These are phyloP conservation scores for Apiospora kogelbergensis DNA, from an alignment of 2,329 filamentous ascomycete species.

Conservation along the genomic window DNA sequence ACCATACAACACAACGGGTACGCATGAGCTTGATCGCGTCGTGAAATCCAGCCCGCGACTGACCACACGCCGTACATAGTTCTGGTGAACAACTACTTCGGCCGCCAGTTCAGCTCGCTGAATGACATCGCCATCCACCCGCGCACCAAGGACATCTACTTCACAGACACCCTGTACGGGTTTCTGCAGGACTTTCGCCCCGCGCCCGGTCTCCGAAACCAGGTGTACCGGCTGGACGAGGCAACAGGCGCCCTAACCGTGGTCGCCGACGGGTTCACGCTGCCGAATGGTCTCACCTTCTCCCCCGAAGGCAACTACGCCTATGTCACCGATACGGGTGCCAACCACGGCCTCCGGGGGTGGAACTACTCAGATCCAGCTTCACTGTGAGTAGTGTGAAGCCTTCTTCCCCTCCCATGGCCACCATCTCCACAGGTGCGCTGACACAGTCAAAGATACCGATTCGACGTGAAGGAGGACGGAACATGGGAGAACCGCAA, in stretches of 20 bases:
- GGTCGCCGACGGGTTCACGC: slow-evolving; percentile 56
- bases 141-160: slow-evolving; percentile 59
- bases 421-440: no score
- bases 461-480: slow-evolving; percentile 43
- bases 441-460: slow-evolving; percentile 36
- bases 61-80: slow-evolving; percentile 26
- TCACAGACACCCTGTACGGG: slow-evolving; percentile 61
- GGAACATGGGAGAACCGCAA: slow-evolving; percentile 48
- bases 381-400: slow-evolving; percentile 42
- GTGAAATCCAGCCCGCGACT: slow-evolving; percentile 10
- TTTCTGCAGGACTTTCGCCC: slow-evolving; percentile 58
- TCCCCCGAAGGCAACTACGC: slow-evolving; percentile 50
- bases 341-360: slow-evolving; percentile 44
- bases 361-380: slow-evolving; percentile 40
- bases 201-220: slow-evolving; percentile 50
- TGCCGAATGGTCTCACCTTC: slow-evolving; percentile 59
- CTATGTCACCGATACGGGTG: slow-evolving; percentile 59
- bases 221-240: slow-evolving; percentile 58
- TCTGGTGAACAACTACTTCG: slow-evolving; percentile 59
- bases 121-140: slow-evolving; percentile 58
- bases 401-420: neutral
- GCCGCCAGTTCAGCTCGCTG: slow-evolving; percentile 59
- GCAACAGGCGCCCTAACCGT: slow-evolving; percentile 50
- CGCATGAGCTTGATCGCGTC: neutral
- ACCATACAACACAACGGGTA: slow-evolving; percentile 52